A percentile compares a stretch with the other conserved stretches of the same genome.
Conservation (phyloP, 768 basidiomycete species). For the Tricholoma bakamatsutake region DNA sequence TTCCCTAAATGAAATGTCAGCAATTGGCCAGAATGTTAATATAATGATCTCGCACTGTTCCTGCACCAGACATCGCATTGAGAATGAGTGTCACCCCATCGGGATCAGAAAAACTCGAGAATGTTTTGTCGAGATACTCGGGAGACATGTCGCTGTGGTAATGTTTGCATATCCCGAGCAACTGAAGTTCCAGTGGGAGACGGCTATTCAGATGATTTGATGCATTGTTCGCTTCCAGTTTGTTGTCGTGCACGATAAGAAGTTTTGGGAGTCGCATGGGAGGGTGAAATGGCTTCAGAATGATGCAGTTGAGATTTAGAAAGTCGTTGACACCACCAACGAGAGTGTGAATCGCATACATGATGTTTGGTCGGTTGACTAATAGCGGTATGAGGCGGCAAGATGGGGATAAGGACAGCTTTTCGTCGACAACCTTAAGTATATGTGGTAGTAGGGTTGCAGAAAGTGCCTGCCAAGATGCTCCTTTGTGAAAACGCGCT, state of each 20-base stretch:
- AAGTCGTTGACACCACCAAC: not conserved
- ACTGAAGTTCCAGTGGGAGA: not conserved
- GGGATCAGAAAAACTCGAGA: not conserved
- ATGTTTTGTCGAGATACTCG: not conserved
- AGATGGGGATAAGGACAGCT: not conserved
- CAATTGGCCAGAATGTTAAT: no score
- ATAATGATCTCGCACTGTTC: not conserved
- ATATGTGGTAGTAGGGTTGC: no score
- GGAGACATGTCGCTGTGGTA: not conserved
- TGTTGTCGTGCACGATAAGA: not conserved
- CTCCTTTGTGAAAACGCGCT: no score
- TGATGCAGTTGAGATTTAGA: no score
- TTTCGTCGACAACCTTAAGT: not conserved
- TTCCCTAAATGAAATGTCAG: not conserved
- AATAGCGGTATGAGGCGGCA: not conserved
- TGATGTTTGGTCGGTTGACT: not conserved
- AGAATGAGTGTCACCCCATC: not conserved
- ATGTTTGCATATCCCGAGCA: not conserved
- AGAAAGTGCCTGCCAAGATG: no score
- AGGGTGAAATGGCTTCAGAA: not conserved
- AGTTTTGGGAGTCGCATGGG: not conserved
- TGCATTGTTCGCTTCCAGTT: not conserved
- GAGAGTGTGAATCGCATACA: not conserved
- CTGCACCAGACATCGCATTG: not conserved
- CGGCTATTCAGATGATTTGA: not conserved